Conservation (phyloP, 2,329 filamentous ascomycete genomes). For the Calonectria honghensis region DNA sequence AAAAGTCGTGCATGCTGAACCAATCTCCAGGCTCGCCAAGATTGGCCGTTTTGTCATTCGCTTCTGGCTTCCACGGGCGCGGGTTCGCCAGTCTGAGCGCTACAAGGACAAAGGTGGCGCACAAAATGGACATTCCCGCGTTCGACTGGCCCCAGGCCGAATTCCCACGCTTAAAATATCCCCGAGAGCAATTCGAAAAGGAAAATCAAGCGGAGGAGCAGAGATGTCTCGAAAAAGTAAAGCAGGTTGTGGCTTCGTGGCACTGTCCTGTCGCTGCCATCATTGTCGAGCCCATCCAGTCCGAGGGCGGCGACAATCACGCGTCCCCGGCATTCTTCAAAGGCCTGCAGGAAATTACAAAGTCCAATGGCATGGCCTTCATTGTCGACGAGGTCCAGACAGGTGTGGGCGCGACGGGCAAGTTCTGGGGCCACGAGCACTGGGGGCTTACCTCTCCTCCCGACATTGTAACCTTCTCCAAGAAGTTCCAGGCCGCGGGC, state of each 20-base stretch:
- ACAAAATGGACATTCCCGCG: slow-evolving; percentile 94
- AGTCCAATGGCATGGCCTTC: slow-evolving; percentile 80
- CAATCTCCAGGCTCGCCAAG: slow-evolving; percentile 80
- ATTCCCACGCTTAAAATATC: slow-evolving; percentile 90
- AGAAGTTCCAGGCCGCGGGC: slow-evolving; percentile 68
- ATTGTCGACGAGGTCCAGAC: slow-evolving; percentile 94
- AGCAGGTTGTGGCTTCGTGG: slow-evolving; percentile 79
- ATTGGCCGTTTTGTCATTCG: slow-evolving; percentile 86
- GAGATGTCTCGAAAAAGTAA: slow-evolving; percentile 82
- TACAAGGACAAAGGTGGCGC: slow-evolving; percentile 92
- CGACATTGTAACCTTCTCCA: slow-evolving; percentile 95
- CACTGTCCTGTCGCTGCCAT: slow-evolving; percentile 84
- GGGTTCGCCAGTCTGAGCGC: slow-evolving; percentile 90
- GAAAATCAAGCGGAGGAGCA: slow-evolving; percentile 86
- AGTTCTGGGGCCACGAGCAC: slow-evolving; percentile 97
- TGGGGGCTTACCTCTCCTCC: slow-evolving; percentile 87
- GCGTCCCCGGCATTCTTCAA: slow-evolving; percentile 86
- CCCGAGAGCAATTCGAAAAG: slow-evolving; percentile 84
- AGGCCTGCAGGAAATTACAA: slow-evolving; percentile 82
- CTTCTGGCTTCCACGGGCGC: slow-evolving; percentile 86
- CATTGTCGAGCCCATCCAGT: slow-evolving; percentile 87
- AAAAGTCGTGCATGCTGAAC: slow-evolving; percentile 32
- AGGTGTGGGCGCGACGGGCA: slow-evolving; percentile 91
- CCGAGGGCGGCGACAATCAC: slow-evolving; percentile 89
- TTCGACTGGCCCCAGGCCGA: slow-evolving; percentile 95